Evolutionary conservation across 2,329 filamentous ascomycete genomes (phyloP).

Genomic region (Aspergillus candidus): DNA sequence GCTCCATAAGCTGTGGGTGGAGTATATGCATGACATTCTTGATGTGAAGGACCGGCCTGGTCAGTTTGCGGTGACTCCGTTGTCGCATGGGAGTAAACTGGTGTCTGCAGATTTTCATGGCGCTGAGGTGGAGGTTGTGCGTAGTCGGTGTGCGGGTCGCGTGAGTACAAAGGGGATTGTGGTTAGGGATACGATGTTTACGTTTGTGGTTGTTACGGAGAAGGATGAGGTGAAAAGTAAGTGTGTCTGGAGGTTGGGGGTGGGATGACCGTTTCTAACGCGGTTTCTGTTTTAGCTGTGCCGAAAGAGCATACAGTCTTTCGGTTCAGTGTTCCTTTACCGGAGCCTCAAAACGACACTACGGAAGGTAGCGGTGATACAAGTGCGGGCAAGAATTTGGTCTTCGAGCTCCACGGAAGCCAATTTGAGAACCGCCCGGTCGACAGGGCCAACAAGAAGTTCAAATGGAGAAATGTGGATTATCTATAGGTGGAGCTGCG

Average conservation of each 20-base stretch:
- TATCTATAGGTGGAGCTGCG: constrained; percentile 53
- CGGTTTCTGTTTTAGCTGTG: constrained; percentile 45
- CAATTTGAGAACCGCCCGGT: constrained; percentile 78
- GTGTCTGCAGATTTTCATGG: constrained; percentile 88
- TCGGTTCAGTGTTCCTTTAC: constrained; percentile 61
- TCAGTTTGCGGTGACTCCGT: constrained; percentile 49
- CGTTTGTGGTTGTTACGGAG: constrained; percentile 75
- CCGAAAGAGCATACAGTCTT: constrained; percentile 91
- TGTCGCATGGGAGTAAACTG: constrained; percentile 53
- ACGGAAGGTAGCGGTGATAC: constrained; percentile 11
- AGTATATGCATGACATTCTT: constrained; percentile 77
- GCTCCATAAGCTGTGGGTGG: constrained; percentile 71
- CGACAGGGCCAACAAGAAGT: constrained; percentile 85
- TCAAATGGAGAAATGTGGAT: constrained; percentile 74
- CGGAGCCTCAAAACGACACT: constrained; percentile 16
- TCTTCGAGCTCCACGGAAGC: constrained; percentile 81
- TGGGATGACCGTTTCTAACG: background rate
- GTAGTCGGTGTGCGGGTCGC: constrained; percentile 71
- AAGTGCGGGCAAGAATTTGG: constrained; percentile 44
- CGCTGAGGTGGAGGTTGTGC: constrained; percentile 71
- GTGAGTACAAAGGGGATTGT: constrained; percentile 84
- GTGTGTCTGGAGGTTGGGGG: constrained; percentile 15
- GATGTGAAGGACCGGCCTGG: constrained; percentile 45
- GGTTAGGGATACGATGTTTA: constrained; percentile 78
- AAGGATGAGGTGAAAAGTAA: constrained; percentile 63